Conservation (phyloP, 176 grass and related monocot species). For the Oryza brachyantha region DNA sequence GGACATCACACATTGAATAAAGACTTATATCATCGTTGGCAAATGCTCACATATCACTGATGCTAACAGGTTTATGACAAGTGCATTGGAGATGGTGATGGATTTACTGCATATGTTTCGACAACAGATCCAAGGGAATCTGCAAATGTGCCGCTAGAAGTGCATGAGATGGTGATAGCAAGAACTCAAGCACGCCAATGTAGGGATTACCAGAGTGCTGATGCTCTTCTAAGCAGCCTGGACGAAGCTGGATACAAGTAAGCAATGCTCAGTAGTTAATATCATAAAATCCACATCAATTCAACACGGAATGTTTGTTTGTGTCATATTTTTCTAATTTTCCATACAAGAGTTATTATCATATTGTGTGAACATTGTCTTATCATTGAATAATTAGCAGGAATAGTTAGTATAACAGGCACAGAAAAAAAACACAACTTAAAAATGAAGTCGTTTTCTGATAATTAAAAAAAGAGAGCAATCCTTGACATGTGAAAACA, state of each 20-base stretch:
- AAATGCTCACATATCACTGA: background rate
- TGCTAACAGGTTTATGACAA: conserved; percentile 30
- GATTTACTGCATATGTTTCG: conserved; percentile 52
- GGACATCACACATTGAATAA: background rate
- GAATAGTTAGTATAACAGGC: background rate
- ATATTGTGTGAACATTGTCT: background rate
- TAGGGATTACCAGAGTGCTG: conserved; percentile 25
- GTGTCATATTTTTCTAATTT: background rate
- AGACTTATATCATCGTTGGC: background rate
- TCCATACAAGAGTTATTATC: background rate
- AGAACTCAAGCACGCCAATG: conserved; percentile 26
- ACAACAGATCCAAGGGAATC: conserved; percentile 35
- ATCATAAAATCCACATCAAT: conserved; percentile 21
- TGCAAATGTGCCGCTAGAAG: conserved; percentile 8
- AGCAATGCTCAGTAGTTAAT: background rate
- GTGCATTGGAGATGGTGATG: conserved; percentile 55
- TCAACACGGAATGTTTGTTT: background rate
- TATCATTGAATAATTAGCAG: background rate
- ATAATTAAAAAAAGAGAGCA: background rate
- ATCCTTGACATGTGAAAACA: background rate
- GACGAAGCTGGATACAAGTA: conserved; percentile 50
- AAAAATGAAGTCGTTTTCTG: background rate
- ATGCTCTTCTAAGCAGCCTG: conserved; percentile 20
- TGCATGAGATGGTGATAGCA: conserved; percentile 34
- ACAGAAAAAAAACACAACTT: background rate